A percentile compares a stretch with the other conserved stretches of the same genome.
Evolutionary conservation across 139 green algal species (phyloP).

Genomic region (Pedinophyceae sp.): DNA sequence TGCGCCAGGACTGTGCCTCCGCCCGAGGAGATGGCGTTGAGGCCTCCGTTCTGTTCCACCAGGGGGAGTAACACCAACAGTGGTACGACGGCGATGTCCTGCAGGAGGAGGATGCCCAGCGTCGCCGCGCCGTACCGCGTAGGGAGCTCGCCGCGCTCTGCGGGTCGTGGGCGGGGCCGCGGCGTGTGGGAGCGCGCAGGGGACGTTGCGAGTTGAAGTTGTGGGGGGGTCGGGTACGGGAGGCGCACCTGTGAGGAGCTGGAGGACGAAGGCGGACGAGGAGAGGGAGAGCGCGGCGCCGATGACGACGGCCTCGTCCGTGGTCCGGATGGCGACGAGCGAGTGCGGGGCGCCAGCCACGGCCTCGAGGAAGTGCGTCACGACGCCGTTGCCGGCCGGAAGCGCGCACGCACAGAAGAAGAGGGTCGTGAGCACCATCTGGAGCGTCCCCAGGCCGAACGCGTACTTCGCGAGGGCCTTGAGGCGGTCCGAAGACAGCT

Average conservation of each 20-base stretch:
- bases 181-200: no score
- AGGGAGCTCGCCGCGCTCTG: conserved; percentile 65
- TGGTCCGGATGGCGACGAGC: conserved; percentile 33
- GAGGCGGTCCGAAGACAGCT: conserved; percentile 75
- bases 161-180: no score
- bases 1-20: conserved; percentile 1
- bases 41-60: conserved; percentile 17
- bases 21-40: conserved; percentile 26
- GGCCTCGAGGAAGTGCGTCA: conserved; percentile 64
- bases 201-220: no score
- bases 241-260: conserved; percentile 83
- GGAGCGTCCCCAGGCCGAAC: conserved; percentile 74
- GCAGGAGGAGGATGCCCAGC: conserved; percentile 86
- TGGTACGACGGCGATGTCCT: conserved; percentile 84
- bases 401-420: conserved; percentile 62
- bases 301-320: conserved; percentile 77
- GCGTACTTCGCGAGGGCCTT: conserved; percentile 82
- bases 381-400: conserved; percentile 50
- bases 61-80: conserved; percentile 83
- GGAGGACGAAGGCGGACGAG: conserved; percentile 79
- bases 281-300: conserved; percentile 73
- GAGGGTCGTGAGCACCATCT: conserved; percentile 51
- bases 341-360: conserved; percentile 19
- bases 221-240: no score
- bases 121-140: conserved; percentile 74